Percentiles rank a stretch among this genome's conserved stretches.
Evolutionary conservation across 2,329 filamentous ascomycete genomes (phyloP).

Genomic region (Exophiala sp.): DNA sequence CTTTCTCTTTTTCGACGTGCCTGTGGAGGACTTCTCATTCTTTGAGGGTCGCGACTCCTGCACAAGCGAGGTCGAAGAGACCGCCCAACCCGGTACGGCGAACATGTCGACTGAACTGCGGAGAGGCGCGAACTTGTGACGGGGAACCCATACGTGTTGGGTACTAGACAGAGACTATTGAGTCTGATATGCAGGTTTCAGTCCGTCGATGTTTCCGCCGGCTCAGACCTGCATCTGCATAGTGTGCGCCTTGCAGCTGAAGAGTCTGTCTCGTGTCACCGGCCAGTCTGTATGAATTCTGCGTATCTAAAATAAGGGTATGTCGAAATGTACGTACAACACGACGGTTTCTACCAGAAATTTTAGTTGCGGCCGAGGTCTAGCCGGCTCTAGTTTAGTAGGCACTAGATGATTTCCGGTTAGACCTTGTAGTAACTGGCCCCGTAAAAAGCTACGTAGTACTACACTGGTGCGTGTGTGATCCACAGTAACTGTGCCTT

Average conservation of each 20-base stretch:
- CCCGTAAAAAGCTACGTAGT: too few species aligned
- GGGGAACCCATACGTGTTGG: background rate
- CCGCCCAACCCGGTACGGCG: conserved; percentile 85
- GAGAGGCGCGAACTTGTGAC: background rate
- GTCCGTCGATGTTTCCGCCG: background rate
- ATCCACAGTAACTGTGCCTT: too few species aligned
- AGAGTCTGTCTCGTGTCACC: background rate
- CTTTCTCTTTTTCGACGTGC: conserved; percentile 48
- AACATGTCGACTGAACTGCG: conserved; percentile 57
- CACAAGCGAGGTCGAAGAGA: conserved; percentile 45
- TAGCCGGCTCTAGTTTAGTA: too few species aligned
- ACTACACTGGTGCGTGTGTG: too few species aligned
- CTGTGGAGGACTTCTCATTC: conserved; percentile 25
- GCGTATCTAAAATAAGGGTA: too few species aligned
- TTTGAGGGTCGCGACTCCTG: conserved; percentile 29
- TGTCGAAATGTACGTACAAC: too few species aligned
- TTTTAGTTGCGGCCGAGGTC: too few species aligned
- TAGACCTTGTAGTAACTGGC: too few species aligned
- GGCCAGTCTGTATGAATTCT: too few species aligned
- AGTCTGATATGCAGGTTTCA: conserved; percentile 17
- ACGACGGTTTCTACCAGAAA: too few species aligned
- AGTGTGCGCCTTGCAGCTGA: background rate
- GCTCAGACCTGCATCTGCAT: too few species aligned
- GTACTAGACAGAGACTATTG: background rate
- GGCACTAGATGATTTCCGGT: too few species aligned